A percentile compares a stretch with the other conserved stretches of the same genome.
Evolutionary conservation across 148 eudicot species (phyloP).

Genomic region (Dianthus caryophyllus): DNA sequence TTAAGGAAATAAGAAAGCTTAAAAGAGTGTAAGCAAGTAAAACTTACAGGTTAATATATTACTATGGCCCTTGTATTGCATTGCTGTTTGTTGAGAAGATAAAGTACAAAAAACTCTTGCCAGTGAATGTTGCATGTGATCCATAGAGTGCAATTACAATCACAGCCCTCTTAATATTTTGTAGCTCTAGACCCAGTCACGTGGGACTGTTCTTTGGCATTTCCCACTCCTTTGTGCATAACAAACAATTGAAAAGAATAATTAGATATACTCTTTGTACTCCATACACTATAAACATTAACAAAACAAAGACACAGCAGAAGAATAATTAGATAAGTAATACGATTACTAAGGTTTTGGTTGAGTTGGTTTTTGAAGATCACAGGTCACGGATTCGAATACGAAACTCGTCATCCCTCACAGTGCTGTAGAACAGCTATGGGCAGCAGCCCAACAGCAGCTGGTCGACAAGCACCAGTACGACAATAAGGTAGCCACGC

Average conservation of each 20-base stretch:
- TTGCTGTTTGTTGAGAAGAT: conserved; percentile 28
- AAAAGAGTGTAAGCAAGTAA: conserved; percentile 19
- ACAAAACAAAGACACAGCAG: no score
- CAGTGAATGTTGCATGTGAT: conserved; percentile 41
- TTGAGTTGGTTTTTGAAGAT: no score
- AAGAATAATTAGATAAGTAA: no score
- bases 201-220: conserved; percentile 26
- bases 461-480: no score
- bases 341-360: no score
- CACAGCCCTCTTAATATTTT: conserved; percentile 27
- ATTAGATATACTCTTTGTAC: no score
- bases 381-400: no score
- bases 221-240: conserved; percentile 14
- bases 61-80: conserved; percentile 11
- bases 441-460: no score
- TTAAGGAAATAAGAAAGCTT: conserved; percentile 15
- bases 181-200: conserved; percentile 29
- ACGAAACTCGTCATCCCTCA: no score
- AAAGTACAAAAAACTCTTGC: conserved; percentile 21
- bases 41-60: conserved; percentile 20
- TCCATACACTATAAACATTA: no score
- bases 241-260: background rate
- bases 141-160: conserved; percentile 31
- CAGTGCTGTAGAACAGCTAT: no score
- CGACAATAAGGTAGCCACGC: no score